A percentile compares a stretch with the other conserved stretches of the same genome.
Evolutionary conservation across 805 yeast genomes (phyloP).

Genomic region (Zygoascus flipseniorum): DNA sequence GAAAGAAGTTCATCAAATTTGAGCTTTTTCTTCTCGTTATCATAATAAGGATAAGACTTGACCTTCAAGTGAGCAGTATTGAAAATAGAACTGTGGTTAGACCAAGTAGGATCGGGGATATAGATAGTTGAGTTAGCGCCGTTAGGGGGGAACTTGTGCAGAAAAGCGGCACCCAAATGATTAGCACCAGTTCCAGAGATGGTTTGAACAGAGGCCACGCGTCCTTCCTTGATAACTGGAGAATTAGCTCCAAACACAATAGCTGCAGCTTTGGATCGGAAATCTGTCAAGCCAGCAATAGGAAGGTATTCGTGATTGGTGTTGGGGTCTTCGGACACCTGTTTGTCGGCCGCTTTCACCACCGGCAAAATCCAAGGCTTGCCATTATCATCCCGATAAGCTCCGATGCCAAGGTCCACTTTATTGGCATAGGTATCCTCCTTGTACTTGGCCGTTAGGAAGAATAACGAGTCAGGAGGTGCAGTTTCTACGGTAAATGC

Average conservation of each 20-base stretch:
- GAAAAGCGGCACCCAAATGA: conserved; percentile 73
- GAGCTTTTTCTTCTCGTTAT: conserved; percentile 57
- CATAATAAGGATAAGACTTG: conserved; percentile 79
- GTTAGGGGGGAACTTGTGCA: conserved; percentile 41
- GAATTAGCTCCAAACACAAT: conserved; percentile 58
- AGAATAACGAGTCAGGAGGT: conserved; percentile 89
- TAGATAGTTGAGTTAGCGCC: conserved; percentile 39
- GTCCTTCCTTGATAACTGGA: conserved; percentile 44
- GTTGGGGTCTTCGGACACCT: conserved; percentile 52
- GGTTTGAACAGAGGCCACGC: conserved; percentile 57
- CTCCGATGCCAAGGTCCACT: conserved; percentile 84
- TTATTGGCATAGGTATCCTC: conserved; percentile 36
- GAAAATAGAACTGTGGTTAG: conserved; percentile 85
- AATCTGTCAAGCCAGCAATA: conserved; percentile 66
- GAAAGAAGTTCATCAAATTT: conserved; percentile 60
- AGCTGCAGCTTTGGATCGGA: conserved; percentile 62
- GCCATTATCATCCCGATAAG: conserved; percentile 60
- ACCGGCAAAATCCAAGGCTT: conserved; percentile 68
- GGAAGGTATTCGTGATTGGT: conserved; percentile 84
- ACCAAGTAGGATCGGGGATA: conserved; percentile 93
- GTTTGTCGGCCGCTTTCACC: conserved; percentile 58
- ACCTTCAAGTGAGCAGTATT: conserved; percentile 58
- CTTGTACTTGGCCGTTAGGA: conserved; percentile 37
- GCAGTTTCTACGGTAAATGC: conserved; percentile 17
- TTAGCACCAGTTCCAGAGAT: conserved; percentile 87